These are phyloP conservation scores for Blastobotrys capitulatus DNA, from an alignment of 1,139 yeast genomes.

Conservation along the genomic window DNA sequence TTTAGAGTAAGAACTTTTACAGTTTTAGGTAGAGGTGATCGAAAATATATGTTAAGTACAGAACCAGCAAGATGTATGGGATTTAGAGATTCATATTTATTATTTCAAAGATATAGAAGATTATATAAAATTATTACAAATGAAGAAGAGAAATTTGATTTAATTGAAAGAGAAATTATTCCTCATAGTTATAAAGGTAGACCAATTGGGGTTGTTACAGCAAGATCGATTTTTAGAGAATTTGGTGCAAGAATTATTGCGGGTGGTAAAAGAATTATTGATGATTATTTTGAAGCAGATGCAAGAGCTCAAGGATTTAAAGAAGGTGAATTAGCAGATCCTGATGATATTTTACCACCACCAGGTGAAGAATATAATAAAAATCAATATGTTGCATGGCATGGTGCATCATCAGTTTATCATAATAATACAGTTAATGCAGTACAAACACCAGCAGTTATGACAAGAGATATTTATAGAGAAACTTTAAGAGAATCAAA, in stretches of 20 bases:
- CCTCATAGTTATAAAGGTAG: conserved; percentile 92
- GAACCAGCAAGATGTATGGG: conserved; percentile 96
- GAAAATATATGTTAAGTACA: conserved; percentile 83
- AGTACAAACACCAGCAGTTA: conserved; percentile 27
- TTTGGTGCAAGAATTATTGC: conserved; percentile 83
- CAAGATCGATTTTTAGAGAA: conserved; percentile 82
- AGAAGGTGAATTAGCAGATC: conserved; percentile 80
- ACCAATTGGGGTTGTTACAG: conserved; percentile 83
- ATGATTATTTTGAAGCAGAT: conserved; percentile 82
- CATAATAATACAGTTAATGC: conserved; percentile 32
- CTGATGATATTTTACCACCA: conserved; percentile 48
- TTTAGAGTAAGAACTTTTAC: conserved; percentile 81
- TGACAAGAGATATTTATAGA: conserved; percentile 17
- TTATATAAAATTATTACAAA: conserved; percentile 70
- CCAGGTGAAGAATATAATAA: conserved; percentile 40
- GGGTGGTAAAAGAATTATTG: conserved; percentile 75
- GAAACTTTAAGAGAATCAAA: conserved; percentile 22
- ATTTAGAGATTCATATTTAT: conserved; percentile 83
- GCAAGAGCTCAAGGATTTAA: conserved; percentile 53
- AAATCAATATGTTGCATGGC: conserved; percentile 50
- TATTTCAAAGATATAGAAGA: conserved; percentile 77
- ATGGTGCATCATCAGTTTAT: conserved; percentile 42
- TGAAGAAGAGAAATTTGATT: conserved; percentile 74
- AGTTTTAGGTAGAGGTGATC: conserved; percentile 64
- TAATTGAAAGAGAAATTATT: conserved; percentile 74